Evolutionary conservation across 495 filamentous ascomycete species (phyloP).

Genomic region (Penicillium egyptiacum): DNA sequence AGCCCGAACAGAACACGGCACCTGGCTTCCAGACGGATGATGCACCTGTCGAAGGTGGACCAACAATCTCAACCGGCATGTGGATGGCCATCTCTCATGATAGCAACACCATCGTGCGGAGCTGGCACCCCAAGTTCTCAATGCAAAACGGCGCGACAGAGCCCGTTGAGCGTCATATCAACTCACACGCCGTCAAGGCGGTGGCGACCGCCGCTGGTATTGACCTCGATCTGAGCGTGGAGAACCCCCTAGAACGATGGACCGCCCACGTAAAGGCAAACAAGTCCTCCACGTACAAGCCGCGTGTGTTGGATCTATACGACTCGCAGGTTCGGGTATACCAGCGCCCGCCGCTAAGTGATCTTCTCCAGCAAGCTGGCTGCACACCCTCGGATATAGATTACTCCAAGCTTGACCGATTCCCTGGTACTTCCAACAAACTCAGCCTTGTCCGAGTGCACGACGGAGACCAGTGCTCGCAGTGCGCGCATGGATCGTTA

Average conservation of each 20-base stretch:
- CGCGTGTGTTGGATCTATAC: conserved; percentile 43
- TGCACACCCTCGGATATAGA: conserved; percentile 36
- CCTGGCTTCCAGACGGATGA: conserved; percentile 38
- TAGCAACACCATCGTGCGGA: conserved; percentile 61
- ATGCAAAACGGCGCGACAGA: conserved; percentile 35
- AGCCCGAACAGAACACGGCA: conserved; percentile 13
- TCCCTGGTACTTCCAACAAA: conserved; percentile 39
- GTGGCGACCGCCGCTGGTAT: conserved; percentile 56
- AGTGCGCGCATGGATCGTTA: conserved; percentile 64
- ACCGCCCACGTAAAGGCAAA: conserved; percentile 39
- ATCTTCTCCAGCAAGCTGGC: conserved; percentile 34
- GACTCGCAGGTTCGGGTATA: conserved; percentile 48
- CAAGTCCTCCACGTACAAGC: conserved; percentile 22
- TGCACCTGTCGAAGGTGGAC: conserved; percentile 19
- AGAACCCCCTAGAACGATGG: conserved; percentile 61
- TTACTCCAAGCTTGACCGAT: conserved; percentile 43
- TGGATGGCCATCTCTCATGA: conserved; percentile 75
- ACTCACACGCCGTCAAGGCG: conserved; percentile 68
- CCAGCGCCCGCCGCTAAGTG: conserved; percentile 45
- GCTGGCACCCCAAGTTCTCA: conserved; percentile 58
- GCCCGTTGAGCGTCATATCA: conserved; percentile 56
- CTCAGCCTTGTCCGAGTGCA: conserved; percentile 62
- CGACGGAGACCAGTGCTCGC: conserved; percentile 69
- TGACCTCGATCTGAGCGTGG: conserved; percentile 68
- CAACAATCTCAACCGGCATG: conserved; percentile 42